These are phyloP conservation scores for Rhodotorula sp. DNA, from an alignment of 1,284 basidiomycete genomes.

Conservation along the genomic window DNA sequence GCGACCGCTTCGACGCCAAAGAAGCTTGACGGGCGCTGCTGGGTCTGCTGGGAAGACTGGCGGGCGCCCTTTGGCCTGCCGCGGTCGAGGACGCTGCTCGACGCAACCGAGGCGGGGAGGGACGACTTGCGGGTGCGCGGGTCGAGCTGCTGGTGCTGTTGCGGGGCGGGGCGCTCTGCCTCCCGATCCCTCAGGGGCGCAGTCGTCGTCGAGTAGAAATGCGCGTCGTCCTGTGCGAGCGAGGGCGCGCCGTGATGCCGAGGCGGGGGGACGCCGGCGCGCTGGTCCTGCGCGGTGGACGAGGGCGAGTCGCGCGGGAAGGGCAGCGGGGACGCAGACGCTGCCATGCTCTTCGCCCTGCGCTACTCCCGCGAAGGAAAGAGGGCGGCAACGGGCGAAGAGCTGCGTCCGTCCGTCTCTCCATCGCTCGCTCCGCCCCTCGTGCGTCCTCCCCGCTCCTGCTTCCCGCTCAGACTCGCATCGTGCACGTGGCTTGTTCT, in stretches of 20 bases:
- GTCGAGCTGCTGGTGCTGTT: no score
- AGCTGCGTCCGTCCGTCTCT: not conserved
- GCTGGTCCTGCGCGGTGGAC: not conserved
- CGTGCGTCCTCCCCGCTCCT: no score
- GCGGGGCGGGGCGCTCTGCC: not conserved
- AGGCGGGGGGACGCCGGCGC: not conserved
- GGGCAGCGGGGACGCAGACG: slow-evolving; percentile 3
- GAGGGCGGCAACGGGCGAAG: not conserved
- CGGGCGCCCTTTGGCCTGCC: slow-evolving; percentile 8
- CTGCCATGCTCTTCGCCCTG: not conserved
- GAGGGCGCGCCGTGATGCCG: not conserved
- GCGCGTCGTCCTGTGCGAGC: not conserved
- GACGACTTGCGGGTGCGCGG: not conserved
- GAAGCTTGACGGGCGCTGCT: slow-evolving; percentile 20
- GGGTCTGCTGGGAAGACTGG: not conserved
- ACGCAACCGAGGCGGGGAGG: not conserved
- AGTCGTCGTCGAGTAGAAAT: slow-evolving; percentile 33
- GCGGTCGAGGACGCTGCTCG: slow-evolving; percentile 14
- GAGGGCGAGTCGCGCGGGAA: not conserved
- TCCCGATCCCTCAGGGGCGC: slow-evolving; percentile 18
- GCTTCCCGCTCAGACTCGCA: no score
- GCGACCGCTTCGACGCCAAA: slow-evolving; percentile 2
- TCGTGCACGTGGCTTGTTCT: no score
- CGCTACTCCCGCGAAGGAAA: not conserved
- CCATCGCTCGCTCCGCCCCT: not conserved